Conservation (phyloP, 1,284 basidiomycete species). For the Trichosporon ovoides region DNA sequence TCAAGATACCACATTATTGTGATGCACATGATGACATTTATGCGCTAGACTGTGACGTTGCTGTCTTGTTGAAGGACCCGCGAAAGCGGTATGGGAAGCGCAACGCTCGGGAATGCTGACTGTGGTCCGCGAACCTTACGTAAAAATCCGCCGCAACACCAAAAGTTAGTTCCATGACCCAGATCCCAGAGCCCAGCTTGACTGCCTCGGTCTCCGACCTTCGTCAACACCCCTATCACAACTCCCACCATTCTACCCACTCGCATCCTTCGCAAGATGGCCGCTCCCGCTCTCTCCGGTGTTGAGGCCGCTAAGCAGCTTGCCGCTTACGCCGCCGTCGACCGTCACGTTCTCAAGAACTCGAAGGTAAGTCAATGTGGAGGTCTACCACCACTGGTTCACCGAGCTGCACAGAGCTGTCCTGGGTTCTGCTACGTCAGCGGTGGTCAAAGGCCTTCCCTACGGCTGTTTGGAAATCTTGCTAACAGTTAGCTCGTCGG, state of each 20-base stretch:
- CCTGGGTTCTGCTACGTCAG: not conserved
- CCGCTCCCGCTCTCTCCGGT: constrained; percentile 8
- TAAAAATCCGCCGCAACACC: not conserved
- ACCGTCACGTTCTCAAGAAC: constrained; percentile 62
- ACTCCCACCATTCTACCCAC: constrained; percentile 13
- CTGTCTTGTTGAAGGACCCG: not conserved
- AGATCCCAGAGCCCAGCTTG: not conserved
- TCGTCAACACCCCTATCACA: not conserved
- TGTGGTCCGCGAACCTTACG: too few relatives aligned
- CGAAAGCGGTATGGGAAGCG: too few relatives aligned
- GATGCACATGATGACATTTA: constrained; percentile 7
- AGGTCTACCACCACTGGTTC: not conserved
- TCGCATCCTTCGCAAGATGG: constrained; percentile 9
- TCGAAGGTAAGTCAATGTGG: not conserved
- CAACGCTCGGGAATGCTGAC: too few relatives aligned
- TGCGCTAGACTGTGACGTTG: not conserved
- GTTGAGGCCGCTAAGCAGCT: constrained; percentile 79
- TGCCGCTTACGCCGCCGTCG: constrained; percentile 91
- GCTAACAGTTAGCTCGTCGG: constrained; percentile 64
- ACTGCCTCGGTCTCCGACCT: not conserved
- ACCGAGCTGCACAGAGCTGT: not conserved
- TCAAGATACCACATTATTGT: constrained; percentile 7
- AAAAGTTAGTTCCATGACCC: not conserved
- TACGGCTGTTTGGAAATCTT: too few relatives aligned
- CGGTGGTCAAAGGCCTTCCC: too few relatives aligned